Evolutionary conservation across 2,329 filamentous ascomycete species (phyloP).

Genomic region (Talaromyces pinophilus): DNA sequence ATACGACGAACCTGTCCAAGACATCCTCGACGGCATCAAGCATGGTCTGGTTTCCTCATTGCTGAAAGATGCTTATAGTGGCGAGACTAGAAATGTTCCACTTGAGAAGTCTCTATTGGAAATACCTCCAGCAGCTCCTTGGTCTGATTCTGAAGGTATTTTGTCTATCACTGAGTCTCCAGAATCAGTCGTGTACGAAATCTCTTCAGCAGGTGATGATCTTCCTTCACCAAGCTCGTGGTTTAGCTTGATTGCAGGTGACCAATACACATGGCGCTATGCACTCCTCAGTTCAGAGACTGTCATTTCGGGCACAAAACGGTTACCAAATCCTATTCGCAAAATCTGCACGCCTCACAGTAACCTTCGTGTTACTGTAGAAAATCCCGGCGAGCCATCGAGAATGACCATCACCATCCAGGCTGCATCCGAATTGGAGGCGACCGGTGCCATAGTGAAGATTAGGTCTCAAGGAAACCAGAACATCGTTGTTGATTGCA

Average conservation of each 20-base stretch:
- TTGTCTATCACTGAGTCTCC: not conserved
- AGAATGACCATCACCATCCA: not conserved
- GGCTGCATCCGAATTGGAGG: not conserved
- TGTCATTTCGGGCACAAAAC: conserved; percentile 65
- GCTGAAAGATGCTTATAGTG: not conserved
- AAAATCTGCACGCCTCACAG: not conserved
- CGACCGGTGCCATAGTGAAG: not conserved
- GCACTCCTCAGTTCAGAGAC: conserved; percentile 92
- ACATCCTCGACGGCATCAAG: conserved; percentile 90
- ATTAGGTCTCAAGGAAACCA: not conserved
- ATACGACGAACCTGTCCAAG: conserved; percentile 89
- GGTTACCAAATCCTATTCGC: conserved; percentile 2
- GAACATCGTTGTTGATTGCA: conserved; percentile 4
- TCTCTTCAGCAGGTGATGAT: not conserved
- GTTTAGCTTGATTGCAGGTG: conserved; percentile 77
- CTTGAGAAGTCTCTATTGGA: not conserved
- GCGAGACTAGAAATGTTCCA: not conserved
- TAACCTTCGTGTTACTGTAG: not conserved
- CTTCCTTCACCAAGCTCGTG: conserved; percentile 53
- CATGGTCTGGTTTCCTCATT: conserved; percentile 55
- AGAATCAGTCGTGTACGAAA: not conserved
- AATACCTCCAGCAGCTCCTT: conserved; percentile 59
- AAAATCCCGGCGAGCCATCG: not conserved
- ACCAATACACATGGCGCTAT: conserved; percentile 86
- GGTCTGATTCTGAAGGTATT: conserved; percentile 1